Base-by-base conservation (phyloP, 129 eudicot genomes). In the Flaveria ramosissima region DNA sequence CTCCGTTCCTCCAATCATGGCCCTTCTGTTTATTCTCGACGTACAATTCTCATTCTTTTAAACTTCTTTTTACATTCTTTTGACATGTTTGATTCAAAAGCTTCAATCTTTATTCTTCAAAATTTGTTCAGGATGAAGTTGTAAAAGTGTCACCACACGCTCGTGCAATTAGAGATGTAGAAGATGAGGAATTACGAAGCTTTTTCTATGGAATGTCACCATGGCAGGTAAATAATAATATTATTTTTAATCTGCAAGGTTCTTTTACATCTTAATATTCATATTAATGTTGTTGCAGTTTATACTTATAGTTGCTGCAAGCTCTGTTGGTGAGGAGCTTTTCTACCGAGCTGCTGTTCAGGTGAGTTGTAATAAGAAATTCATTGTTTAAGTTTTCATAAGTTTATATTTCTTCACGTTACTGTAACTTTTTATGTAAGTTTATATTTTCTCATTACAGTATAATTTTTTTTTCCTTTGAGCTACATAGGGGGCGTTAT, bases 201-300 rank as follows among this genome's bases (percentile, higher is more conserved):
- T 95, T 95, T 80, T 95, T 95, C 68, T 92, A 89, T 75, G 97
- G 99, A 72, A 95, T 95, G 99, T 86, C 97, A 16, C 97, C 97
- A 2, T 95, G 96, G 99, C 97, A 94, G 98, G 97, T 94, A 52
- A 57, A 42, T 45, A 45, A 11, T 45, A 45, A 45, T 6, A 45
- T 1, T 45, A 70, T 50, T 13, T 50, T 50, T 14, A 6, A 7
- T 52, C 17, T n/a, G 60, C 17, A 20, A 52, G 24, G n/a, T 52
- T 52, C 8, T 1, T 52, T 52, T 52, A 16, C 21, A 52, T 52
- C n/a, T 52, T 52, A n/a, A 52, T 16, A 4, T 16, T 52, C 23
- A 52, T 52, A 16, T 52, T 52, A 52, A 52, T 52, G 9, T 55
- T 8, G 13, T 47, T 87, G 90, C 86, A 95, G 99, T 91, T 95